phyloP scores from a whole-genome alignment of 768 basidiomycete species.

The Dictyophora rubrovolvata region DNA sequence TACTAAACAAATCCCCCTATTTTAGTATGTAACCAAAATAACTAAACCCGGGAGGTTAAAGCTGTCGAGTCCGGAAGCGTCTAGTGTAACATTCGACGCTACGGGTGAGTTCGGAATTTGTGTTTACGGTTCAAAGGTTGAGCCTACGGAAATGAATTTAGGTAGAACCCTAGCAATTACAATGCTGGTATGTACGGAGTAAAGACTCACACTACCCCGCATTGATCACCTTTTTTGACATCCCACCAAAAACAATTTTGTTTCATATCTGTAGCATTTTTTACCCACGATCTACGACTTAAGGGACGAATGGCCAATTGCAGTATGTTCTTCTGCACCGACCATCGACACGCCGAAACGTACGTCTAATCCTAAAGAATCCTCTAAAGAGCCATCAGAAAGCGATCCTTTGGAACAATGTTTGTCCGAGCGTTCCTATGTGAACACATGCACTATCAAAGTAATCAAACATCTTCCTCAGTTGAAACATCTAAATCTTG shows the following conservation, averaged over 20 bases:
- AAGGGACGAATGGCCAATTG: slow-evolving; percentile 59
- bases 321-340: slow-evolving; percentile 48
- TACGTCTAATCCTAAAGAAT: slow-evolving; percentile 30
- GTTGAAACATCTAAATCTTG: neutral
- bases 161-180: slow-evolving; percentile 57
- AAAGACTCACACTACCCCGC: neutral
- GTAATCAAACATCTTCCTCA: slow-evolving; percentile 24
- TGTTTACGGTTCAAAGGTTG: neutral
- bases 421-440: slow-evolving; percentile 41
- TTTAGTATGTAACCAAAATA: slow-evolving; percentile 36
- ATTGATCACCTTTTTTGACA: neutral
- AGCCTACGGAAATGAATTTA: slow-evolving; percentile 16
- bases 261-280: slow-evolving; percentile 38
- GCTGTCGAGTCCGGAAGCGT: slow-evolving; percentile 54
- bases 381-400: too few species aligned
- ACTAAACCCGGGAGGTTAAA: slow-evolving; percentile 29
- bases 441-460: slow-evolving; percentile 73
- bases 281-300: slow-evolving; percentile 61
- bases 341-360: slow-evolving; percentile 36
- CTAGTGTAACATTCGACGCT: slow-evolving; percentile 58
- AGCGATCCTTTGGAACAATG: too few species aligned
- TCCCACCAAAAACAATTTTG: too few species aligned
- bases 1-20: neutral
- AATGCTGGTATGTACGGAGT: slow-evolving; percentile 42
- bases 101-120: slow-evolving; percentile 37